These are phyloP conservation scores for Lachancea sp. DNA, from an alignment of 805 yeast genomes.

Conservation along the genomic window DNA sequence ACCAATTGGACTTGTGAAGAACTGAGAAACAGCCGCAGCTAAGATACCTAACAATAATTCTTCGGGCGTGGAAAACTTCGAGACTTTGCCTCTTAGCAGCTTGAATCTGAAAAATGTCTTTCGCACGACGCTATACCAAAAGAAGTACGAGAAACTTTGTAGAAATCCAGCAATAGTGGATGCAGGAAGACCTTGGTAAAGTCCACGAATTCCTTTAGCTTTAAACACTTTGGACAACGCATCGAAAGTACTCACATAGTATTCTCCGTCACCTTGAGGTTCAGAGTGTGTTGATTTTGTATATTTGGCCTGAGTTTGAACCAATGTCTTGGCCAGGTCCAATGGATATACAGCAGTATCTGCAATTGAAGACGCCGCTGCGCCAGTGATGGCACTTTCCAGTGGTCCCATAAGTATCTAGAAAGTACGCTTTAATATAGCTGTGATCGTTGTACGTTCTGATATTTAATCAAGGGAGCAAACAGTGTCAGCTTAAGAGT, in stretches of 20 bases:
- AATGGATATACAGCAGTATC: constrained; percentile 75
- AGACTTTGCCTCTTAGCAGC: constrained; percentile 31
- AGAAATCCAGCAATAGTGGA: constrained; percentile 66
- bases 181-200: constrained; percentile 67
- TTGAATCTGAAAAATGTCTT: constrained; percentile 43
- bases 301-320: constrained; percentile 55
- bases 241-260: constrained; percentile 54
- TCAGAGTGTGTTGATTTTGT: constrained; percentile 7
- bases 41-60: constrained; percentile 71
- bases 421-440: too few species aligned
- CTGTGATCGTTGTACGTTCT: too few species aligned
- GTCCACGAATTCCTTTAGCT: constrained; percentile 57
- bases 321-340: constrained; percentile 68
- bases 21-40: constrained; percentile 77
- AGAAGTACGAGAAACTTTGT: constrained; percentile 76
- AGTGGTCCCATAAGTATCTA: constrained; percentile 51
- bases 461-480: too few species aligned
- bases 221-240: constrained; percentile 52
- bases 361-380: constrained; percentile 74
- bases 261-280: neutral
- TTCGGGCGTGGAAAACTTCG: constrained; percentile 41
- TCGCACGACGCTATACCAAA: constrained; percentile 76
- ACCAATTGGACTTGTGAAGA: constrained; percentile 75
- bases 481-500: too few species aligned
- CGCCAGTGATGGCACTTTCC: constrained; percentile 78